Base-by-base conservation (phyloP, 345 rosid genomes). In the Eucalyptus cloeziana region DNA sequence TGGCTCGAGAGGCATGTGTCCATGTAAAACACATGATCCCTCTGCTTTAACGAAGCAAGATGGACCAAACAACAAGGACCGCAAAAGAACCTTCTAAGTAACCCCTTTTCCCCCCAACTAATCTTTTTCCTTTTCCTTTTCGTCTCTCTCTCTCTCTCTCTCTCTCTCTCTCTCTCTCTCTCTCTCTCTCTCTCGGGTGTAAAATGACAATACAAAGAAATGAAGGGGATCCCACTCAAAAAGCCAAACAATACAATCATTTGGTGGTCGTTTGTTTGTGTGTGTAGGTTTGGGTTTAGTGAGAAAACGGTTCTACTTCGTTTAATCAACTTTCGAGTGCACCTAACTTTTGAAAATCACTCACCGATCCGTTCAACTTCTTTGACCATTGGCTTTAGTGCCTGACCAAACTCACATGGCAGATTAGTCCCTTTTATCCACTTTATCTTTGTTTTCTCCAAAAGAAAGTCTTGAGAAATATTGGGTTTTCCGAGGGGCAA, bases 341-440 rank as follows among this genome's bases (percentile, higher is more conserved):
- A 89, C 89, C 90, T 44, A 89, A 90, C 90, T 89, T 89, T 71
- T 89, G 87, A 80, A 86, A 52, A 31, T 87, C 49, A 47, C 11
- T 51, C 89, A 86, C 90, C 64, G 47, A 86, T 90, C 49, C 79
- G 16, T 15, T 40, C 64, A 50, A 45, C 47, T 67, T 30, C 86
- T 88, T 88, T 90, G 91, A 90, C 90, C 91, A 86, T 33, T 76
- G 69, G 43, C 87, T 52, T 69, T 88, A 79, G 44, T 86, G 87
- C 79, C 47, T 76, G 85, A 76, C 85, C 33, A 43, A 51, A 85
- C 45, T 54, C 86, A 87, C 88, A 69, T 87, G 79, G 88, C 52
- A 58, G 87, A 49, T 44, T 44, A 31, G 31, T 51, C 54, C 85
- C 62, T 89, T 89, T 62, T 50, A 50, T 50, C 50, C 62, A 27